A percentile compares a stretch with the other conserved stretches of the same genome.
These are phyloP conservation scores for Alternaria hordeiaustralica DNA, from an alignment of 2,329 filamentous ascomycete genomes.

Conservation along the genomic window DNA sequence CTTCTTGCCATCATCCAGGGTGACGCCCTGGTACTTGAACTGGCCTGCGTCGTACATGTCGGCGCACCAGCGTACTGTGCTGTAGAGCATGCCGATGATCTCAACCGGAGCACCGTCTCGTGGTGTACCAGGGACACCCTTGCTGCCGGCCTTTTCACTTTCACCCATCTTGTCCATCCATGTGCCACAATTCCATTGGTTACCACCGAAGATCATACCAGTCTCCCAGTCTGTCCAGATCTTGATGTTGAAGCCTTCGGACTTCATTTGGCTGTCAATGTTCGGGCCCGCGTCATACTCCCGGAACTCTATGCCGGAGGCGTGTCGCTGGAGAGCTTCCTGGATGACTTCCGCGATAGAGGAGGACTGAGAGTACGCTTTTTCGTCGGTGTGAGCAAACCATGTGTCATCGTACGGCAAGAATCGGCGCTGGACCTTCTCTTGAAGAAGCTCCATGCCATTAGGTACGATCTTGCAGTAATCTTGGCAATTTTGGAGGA, in stretches of 20 bases:
- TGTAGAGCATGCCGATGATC: constrained; percentile 93
- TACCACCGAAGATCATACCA: constrained; percentile 92
- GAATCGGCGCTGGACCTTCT: constrained; percentile 83
- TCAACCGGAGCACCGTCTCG: constrained; percentile 94
- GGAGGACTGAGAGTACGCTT: constrained; percentile 84
- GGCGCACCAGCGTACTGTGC: constrained; percentile 81
- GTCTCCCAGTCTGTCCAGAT: constrained; percentile 90
- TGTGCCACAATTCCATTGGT: constrained; percentile 92
- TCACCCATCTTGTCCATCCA: constrained; percentile 99
- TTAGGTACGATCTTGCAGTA: constrained; percentile 83
- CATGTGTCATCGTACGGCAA: constrained; percentile 95
- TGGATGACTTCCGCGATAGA: constrained; percentile 90
- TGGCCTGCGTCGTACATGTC: constrained; percentile 70
- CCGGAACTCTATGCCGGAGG: constrained; percentile 85
- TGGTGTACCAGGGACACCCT: constrained; percentile 94
- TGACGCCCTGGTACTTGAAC: constrained; percentile 77
- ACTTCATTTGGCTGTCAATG: constrained; percentile 91
- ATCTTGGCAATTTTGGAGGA: constrained; percentile 93
- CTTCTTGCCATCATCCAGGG: constrained; percentile 63
- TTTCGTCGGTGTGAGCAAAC: constrained; percentile 80
- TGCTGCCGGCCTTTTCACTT: constrained; percentile 85
- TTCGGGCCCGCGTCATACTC: constrained; percentile 91
- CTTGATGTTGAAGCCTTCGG: constrained; percentile 90
- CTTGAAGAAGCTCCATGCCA: constrained; percentile 74
- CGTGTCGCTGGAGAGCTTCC: constrained; percentile 91